Conservation (phyloP, 208 protist species). For the Trypanosoma avium region DNA sequence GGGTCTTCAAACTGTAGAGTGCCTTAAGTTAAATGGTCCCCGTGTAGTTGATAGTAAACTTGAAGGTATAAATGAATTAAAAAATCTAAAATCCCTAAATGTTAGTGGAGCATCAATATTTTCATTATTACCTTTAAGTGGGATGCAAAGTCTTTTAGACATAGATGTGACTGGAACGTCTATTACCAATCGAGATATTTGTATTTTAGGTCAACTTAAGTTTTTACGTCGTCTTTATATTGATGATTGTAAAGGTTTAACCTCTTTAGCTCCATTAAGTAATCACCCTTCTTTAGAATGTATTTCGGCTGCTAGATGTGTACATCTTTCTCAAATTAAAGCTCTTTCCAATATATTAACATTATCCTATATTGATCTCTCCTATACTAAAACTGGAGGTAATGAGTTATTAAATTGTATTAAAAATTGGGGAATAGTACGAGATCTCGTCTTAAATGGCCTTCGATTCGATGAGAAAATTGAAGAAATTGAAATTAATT, state of each 20-base stretch:
- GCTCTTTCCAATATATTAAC: conserved; percentile 17
- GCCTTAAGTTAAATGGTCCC: conserved; percentile 27
- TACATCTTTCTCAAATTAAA: neutral
- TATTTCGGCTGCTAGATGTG: conserved; percentile 9
- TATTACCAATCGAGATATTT: conserved; percentile 45
- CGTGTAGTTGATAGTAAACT: conserved; percentile 25
- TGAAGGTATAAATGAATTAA: conserved; percentile 29
- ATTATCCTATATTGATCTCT: conserved; percentile 10
- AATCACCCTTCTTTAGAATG: conserved; percentile 17
- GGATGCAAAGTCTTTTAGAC: conserved; percentile 27
- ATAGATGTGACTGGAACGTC: conserved; percentile 31
- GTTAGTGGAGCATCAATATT: conserved; percentile 21
- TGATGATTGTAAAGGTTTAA: conserved; percentile 40
- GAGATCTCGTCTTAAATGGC: neutral
- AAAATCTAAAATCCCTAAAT: conserved; percentile 27
- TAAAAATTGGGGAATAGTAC: neutral
- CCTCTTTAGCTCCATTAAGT: conserved; percentile 35
- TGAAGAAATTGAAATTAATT: conserved; percentile 12
- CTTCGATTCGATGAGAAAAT: conserved; percentile 1
- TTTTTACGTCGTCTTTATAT: conserved; percentile 33
- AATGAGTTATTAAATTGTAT: conserved; percentile 5
- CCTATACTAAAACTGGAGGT: neutral
- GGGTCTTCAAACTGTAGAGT: conserved; percentile 7
- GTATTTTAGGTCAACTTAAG: conserved; percentile 34
- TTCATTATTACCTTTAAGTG: conserved; percentile 31